phyloP scores from a whole-genome alignment of 108 stramenopile species.

The Skeletonema grethae region DNA sequence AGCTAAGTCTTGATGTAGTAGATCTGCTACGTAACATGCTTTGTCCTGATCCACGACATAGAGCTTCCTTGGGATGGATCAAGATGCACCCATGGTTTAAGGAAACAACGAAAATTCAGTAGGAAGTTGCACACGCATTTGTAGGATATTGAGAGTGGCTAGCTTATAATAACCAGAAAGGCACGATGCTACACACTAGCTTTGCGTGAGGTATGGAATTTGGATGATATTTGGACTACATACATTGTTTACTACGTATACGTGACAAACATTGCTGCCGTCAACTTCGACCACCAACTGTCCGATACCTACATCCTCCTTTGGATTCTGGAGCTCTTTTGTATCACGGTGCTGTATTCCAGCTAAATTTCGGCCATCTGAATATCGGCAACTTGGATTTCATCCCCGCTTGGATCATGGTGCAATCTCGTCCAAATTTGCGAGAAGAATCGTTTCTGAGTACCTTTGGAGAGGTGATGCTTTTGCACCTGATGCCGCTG shows the following conservation, averaged over 20 bases:
- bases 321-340: too few species aligned
- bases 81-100: constrained; percentile 39
- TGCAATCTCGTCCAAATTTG: constrained; percentile 29
- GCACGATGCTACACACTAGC: too few species aligned
- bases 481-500: constrained; percentile 32
- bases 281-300: too few species aligned
- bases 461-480: constrained; percentile 20
- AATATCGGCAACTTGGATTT: not conserved
- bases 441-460: constrained; percentile 38
- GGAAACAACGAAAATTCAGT: not conserved
- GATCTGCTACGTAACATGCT: constrained; percentile 77
- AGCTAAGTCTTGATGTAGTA: constrained; percentile 42
- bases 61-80: constrained; percentile 70
- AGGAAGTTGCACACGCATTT: not conserved
- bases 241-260: too few species aligned
- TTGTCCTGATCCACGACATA: constrained; percentile 57
- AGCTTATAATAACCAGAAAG: too few species aligned
- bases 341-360: too few species aligned
- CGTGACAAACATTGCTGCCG: too few species aligned
- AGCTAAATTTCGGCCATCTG: not conserved
- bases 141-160: too few species aligned
- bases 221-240: too few species aligned
- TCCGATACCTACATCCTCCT: too few species aligned
- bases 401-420: not conserved
- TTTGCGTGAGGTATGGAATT: too few species aligned